phyloP scores from a whole-genome alignment of 2,329 filamentous ascomycete species.

The Aspergillus fumigatiaffinis region DNA sequence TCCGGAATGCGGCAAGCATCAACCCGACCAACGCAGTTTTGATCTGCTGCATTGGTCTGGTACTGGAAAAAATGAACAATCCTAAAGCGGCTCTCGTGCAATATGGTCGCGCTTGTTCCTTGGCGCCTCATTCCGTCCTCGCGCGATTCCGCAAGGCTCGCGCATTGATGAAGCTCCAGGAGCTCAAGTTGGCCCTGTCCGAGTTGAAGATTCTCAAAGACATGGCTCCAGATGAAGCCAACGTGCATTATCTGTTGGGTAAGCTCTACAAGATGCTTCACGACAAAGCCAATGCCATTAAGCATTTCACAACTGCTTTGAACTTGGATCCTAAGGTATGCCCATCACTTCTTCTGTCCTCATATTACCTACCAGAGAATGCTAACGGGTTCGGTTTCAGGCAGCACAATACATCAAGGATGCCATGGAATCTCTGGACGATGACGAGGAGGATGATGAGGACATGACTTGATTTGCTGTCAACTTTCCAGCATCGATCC shows the following conservation, averaged over 20 bases:
- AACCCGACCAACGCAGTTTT: conserved; percentile 93
- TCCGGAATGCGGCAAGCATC: conserved; percentile 79
- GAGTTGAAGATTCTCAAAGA: conserved; percentile 89
- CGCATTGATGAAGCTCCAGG: conserved; percentile 71
- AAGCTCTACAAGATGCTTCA: conserved; percentile 56
- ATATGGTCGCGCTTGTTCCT: conserved; percentile 75
- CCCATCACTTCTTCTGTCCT: background rate
- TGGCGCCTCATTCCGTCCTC: conserved; percentile 76
- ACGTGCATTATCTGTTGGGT: conserved; percentile 91
- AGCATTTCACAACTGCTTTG: conserved; percentile 89
- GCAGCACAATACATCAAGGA: conserved; percentile 93
- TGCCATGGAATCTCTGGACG: conserved; percentile 85
- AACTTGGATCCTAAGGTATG: conserved; percentile 93
- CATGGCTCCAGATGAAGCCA: conserved; percentile 88
- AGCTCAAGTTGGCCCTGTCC: conserved; percentile 66
- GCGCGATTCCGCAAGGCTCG: conserved; percentile 92
- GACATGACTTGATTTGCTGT: conserved; percentile 41
- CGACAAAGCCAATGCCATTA: conserved; percentile 70
- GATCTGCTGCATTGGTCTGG: conserved; percentile 85
- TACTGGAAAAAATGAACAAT: conserved; percentile 84
- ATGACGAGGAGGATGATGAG: conserved; percentile 59
- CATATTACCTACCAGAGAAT: background rate
- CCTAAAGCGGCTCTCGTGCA: conserved; percentile 72
- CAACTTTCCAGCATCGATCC: conserved; percentile 9
- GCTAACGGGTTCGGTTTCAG: conserved; percentile 44